A percentile compares a stretch with the other conserved stretches of the same genome.
phyloP scores from a whole-genome alignment of 768 basidiomycete genomes.

The Termitomyces sp. region DNA sequence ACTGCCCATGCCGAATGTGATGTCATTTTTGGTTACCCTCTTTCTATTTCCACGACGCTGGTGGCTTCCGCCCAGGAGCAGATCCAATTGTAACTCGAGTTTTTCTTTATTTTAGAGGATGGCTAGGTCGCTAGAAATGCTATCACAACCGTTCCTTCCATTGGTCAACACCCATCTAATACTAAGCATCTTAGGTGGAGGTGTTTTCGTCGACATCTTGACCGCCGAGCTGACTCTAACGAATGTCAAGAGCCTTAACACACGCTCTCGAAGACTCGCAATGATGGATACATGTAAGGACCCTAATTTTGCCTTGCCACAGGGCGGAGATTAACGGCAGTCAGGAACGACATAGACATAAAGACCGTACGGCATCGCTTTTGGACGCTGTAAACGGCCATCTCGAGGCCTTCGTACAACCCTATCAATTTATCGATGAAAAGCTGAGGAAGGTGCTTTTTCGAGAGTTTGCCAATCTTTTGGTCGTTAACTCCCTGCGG shows the following conservation, averaged over 20 bases:
- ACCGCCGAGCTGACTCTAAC: not conserved
- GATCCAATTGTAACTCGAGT: too few relatives aligned
- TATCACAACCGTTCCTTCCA: not conserved
- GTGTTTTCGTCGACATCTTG: not conserved
- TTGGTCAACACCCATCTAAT: not conserved
- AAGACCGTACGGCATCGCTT: constrained; percentile 2
- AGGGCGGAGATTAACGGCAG: constrained; percentile 13
- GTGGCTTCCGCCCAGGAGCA: not conserved
- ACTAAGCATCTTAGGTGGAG: not conserved
- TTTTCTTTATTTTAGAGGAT: too few relatives aligned
- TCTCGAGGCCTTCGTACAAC: not conserved
- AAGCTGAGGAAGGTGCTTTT: not conserved
- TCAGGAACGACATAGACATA: not conserved
- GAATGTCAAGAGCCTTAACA: not conserved
- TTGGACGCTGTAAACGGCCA: not conserved
- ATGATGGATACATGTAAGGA: constrained; percentile 4
- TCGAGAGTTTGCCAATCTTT: constrained; percentile 1
- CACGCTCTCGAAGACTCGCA: not conserved
- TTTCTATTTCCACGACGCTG: not conserved
- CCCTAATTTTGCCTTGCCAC: constrained; percentile 1
- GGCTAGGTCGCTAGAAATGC: not conserved
- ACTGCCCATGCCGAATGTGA: not conserved
- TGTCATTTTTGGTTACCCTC: not conserved
- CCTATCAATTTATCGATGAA: not conserved
- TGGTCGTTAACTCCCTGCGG: constrained; percentile 1